Evolutionary conservation across 495 filamentous ascomycete species (phyloP).

Genomic region (Aspergillus biplanus): DNA sequence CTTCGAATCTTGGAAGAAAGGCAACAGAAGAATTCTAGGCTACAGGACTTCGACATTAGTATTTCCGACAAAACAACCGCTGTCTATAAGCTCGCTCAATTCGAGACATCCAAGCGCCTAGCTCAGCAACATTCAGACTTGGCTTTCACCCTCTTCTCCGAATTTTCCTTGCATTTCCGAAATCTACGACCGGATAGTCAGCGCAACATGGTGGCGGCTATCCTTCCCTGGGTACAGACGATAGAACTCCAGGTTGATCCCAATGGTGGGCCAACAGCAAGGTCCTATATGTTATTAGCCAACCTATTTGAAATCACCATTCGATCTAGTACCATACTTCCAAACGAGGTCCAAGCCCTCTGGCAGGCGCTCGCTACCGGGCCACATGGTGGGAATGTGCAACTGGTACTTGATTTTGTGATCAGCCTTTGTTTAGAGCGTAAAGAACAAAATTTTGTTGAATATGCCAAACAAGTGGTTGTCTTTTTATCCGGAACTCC

Average conservation of each 20-base stretch:
- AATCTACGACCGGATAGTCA: constrained; percentile 78
- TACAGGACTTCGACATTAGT: constrained; percentile 97
- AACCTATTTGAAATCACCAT: constrained; percentile 98
- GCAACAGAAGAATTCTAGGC: constrained; percentile 80
- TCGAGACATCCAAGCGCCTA: constrained; percentile 91
- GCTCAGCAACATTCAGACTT: constrained; percentile 84
- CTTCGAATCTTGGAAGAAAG: constrained; percentile 83
- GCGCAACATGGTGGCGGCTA: constrained; percentile 90
- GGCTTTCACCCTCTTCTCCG: constrained; percentile 92
- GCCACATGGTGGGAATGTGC: constrained; percentile 91
- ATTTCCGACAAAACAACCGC: constrained; percentile 98
- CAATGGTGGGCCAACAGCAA: constrained; percentile 83
- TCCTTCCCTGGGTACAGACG: constrained; percentile 94
- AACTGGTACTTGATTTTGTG: constrained; percentile 92
- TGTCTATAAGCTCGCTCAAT: constrained; percentile 95
- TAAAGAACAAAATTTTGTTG: constrained; percentile 95
- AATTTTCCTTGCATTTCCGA: constrained; percentile 90
- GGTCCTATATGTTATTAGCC: constrained; percentile 92
- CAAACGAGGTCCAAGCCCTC: constrained; percentile 95
- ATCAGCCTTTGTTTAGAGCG: constrained; percentile 90
- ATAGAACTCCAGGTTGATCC: constrained; percentile 95
- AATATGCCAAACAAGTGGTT: constrained; percentile 96
- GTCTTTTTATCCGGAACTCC: constrained; percentile 92
- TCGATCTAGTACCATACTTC: constrained; percentile 80
- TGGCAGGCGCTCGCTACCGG: constrained; percentile 97